Conservation (phyloP, 768 basidiomycete species). For the Pleurotus cornucopiae region DNA sequence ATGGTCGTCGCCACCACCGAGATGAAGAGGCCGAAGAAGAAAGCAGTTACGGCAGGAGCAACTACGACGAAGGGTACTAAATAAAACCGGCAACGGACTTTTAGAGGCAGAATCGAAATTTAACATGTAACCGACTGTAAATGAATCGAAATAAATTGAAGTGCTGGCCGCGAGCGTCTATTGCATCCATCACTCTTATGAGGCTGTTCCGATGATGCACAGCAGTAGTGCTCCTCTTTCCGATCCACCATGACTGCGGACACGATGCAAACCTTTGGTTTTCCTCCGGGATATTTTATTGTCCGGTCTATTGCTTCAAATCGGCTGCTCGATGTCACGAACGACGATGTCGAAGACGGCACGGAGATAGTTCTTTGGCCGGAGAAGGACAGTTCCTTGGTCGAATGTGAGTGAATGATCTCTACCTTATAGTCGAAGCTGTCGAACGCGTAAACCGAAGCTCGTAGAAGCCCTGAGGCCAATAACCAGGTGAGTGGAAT, state of each 20-base stretch:
- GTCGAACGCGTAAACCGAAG: constrained; percentile 31
- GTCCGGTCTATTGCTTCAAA: constrained; percentile 50
- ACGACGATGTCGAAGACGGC: constrained; percentile 54
- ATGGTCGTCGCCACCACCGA: constrained; percentile 12
- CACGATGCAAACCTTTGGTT: constrained; percentile 32
- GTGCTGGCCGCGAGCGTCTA: not conserved
- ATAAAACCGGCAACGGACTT: not conserved
- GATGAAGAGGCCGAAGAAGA: constrained; percentile 11
- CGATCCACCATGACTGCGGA: constrained; percentile 19
- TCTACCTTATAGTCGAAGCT: not conserved
- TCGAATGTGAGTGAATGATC: constrained; percentile 54
- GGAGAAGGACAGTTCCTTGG: constrained; percentile 71
- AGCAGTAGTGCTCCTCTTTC: not conserved
- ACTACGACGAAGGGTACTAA: constrained; percentile 10
- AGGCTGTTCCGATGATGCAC: not conserved
- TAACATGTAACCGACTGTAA: not conserved
- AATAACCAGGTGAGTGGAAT: constrained; percentile 62
- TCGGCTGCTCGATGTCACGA: constrained; percentile 54
- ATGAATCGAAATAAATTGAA: not conserved
- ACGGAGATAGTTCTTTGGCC: constrained; percentile 63
- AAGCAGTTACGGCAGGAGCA: too few relatives aligned
- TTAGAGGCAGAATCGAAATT: too few relatives aligned
- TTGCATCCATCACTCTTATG: not conserved
- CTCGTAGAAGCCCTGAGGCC: constrained; percentile 57
- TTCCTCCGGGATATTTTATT: constrained; percentile 59